phyloP scores from a whole-genome alignment of 2,329 filamentous ascomycete genomes.

The Penicillium sp. region DNA sequence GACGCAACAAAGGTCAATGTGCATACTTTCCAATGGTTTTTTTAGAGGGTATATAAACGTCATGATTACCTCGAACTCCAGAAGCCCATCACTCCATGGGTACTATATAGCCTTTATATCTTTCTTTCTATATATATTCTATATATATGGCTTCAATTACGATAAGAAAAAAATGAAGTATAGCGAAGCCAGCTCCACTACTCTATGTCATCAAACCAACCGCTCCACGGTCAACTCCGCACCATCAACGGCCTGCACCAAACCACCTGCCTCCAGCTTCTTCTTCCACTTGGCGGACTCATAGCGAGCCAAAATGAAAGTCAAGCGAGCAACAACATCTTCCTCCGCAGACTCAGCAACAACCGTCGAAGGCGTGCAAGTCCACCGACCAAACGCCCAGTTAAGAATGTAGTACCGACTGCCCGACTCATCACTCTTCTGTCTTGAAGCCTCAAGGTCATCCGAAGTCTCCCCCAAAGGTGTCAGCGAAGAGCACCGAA shows the following conservation, averaged over 20 bases:
- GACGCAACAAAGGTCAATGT: too few species aligned
- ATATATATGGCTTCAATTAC: neutral
- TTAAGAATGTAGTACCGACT: constrained; percentile 80
- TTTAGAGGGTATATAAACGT: too few species aligned
- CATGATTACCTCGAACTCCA: too few species aligned
- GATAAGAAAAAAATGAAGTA: neutral
- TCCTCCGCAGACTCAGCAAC: constrained; percentile 33
- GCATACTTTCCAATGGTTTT: too few species aligned
- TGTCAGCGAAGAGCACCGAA: constrained; percentile 46
- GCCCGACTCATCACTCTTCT: constrained; percentile 30
- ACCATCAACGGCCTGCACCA: constrained; percentile 31
- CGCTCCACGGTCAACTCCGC: constrained; percentile 34
- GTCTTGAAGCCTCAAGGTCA: constrained; percentile 28
- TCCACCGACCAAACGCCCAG: constrained; percentile 98
- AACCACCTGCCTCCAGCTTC: constrained; percentile 43
- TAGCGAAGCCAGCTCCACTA: neutral
- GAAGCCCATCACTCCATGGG: too few species aligned
- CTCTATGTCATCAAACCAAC: constrained; percentile 26
- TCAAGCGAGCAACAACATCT: constrained; percentile 41
- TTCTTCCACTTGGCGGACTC: constrained; percentile 52
- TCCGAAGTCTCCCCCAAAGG: constrained; percentile 51
- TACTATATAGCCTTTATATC: too few species aligned
- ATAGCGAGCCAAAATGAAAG: constrained; percentile 49
- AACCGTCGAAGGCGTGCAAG: constrained; percentile 65
- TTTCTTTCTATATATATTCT: too few species aligned